Evolutionary conservation across 75 land plant species (phyloP), one percentile per base, ranked within the genome.

Genomic region (Pseudotsuga menziesii): DNA sequence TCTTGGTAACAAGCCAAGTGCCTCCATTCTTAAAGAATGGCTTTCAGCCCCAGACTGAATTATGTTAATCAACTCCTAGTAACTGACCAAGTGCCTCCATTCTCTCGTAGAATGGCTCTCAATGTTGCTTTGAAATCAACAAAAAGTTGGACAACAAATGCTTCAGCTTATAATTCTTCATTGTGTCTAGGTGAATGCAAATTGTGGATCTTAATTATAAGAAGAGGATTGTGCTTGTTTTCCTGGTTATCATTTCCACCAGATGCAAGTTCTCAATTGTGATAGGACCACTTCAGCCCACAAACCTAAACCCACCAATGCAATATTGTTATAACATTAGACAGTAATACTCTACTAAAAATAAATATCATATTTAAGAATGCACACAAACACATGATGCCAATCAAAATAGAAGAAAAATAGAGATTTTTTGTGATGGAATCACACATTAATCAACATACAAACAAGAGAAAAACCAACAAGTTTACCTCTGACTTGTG

Each of bases 221-320:
- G 12, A 48, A 48, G 54, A 11, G 54, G 1, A 8, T 48, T 2
- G 9, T 9, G 54, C 54, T 48, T 48, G 54, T 48, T 48, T 48
- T 48, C 95, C 79, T 80, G 83, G 66, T 92, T 92, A 44, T 92
- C 95, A 85, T 92, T 92, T 27, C 95, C 95, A 57, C 95, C 95
- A 13, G 95, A 92, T 74, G 92, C 95, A 59, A 92, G 76, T 79
- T 92, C 92, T 32, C 95, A 87, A 66, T 88, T 87, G 70, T 92
- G 92, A 85, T 84, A 88, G 19, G 92, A 92, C 95, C 95, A 92
- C 72, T 92, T 92, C n/a, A 92, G 82, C n/a, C 95, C 95, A 83
- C 92, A 92, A 74, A 92, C 95, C 95, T 92, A 58, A 77, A 48
- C 60, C 76, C 41, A 8, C 36, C 14, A 25, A 44, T 5, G 23